These are phyloP conservation scores for Arthrobotrys entomopaga DNA, from an alignment of 2,329 filamentous ascomycete genomes.

Conservation along the genomic window DNA sequence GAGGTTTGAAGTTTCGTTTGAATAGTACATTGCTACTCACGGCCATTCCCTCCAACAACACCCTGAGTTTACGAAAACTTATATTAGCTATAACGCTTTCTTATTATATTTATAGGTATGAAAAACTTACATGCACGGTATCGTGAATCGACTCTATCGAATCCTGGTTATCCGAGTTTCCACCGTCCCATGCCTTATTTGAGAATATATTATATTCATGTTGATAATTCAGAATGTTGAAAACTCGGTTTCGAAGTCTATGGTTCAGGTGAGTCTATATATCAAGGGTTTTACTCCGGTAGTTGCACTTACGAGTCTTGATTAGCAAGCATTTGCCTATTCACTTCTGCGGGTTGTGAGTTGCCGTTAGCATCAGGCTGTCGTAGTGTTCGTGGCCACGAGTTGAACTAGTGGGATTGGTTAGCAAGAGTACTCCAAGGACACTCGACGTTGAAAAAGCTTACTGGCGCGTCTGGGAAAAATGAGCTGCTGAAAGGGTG, in stretches of 20 bases:
- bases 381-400: constrained; percentile 33
- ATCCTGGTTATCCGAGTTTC: constrained; percentile 44
- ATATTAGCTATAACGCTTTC: background rate
- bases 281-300: background rate
- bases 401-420: constrained; percentile 34
- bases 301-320: constrained; percentile 32
- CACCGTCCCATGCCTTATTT: constrained; percentile 52
- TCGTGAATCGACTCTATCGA: constrained; percentile 51
- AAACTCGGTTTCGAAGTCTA: constrained; percentile 50
- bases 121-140: constrained; percentile 37
- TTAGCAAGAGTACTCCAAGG: background rate
- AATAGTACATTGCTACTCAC: constrained; percentile 16
- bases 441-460: background rate
- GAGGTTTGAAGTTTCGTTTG: too few relatives aligned
- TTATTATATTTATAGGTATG: background rate
- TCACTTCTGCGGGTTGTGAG: constrained; percentile 32
- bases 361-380: constrained; percentile 36
- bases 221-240: constrained; percentile 45
- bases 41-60: constrained; percentile 36
- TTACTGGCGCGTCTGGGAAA: constrained; percentile 44
- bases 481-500: constrained; percentile 34
- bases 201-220: constrained; percentile 42
- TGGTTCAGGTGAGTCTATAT: background rate
- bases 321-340: constrained; percentile 40
- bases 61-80: constrained; percentile 17